Conservation (phyloP, 1,139 yeast genomes). For the Pichia sp. region DNA sequence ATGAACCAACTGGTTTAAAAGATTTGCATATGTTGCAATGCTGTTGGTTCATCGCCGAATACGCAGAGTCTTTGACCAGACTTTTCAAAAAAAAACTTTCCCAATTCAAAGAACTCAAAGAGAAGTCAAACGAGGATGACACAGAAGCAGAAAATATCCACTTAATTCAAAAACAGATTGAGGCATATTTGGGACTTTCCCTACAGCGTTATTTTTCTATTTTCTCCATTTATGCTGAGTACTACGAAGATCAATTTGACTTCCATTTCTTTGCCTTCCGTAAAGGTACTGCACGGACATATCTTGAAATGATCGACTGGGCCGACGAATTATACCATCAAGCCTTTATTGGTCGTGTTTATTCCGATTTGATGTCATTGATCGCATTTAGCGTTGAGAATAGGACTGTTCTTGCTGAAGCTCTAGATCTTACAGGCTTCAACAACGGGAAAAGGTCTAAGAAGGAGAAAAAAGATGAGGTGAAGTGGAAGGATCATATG, state of each 20-base stretch:
- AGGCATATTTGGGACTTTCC: slow-evolving; percentile 61
- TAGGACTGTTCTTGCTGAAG: slow-evolving; percentile 17
- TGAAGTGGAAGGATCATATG: slow-evolving; percentile 37
- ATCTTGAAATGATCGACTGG: slow-evolving; percentile 73
- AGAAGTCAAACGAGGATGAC: slow-evolving; percentile 11
- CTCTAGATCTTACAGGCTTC: slow-evolving; percentile 21
- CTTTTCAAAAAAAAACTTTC: slow-evolving; percentile 30
- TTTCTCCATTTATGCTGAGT: slow-evolving; percentile 63
- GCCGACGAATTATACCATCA: slow-evolving; percentile 67
- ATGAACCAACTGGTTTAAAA: slow-evolving; percentile 70
- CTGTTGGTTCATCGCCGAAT: slow-evolving; percentile 82
- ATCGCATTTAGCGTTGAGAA: slow-evolving; percentile 34
- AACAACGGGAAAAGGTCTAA: slow-evolving; percentile 23
- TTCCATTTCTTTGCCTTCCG: slow-evolving; percentile 92
- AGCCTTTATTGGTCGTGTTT: slow-evolving; percentile 67
- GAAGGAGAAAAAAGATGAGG: slow-evolving; percentile 32
- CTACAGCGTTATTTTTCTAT: slow-evolving; percentile 73
- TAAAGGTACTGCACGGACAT: slow-evolving; percentile 85
- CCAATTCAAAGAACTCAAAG: slow-evolving; percentile 9
- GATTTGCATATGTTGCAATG: slow-evolving; percentile 90
- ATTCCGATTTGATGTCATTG: slow-evolving; percentile 59
- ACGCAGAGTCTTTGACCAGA: slow-evolving; percentile 75
- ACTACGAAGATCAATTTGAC: slow-evolving; percentile 81
- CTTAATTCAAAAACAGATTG: slow-evolving; percentile 31
- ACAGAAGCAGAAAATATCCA: slow-evolving; percentile 25